phyloP scores from a whole-genome alignment of 139 green algal species.

The Coelastrella sp. region DNA sequence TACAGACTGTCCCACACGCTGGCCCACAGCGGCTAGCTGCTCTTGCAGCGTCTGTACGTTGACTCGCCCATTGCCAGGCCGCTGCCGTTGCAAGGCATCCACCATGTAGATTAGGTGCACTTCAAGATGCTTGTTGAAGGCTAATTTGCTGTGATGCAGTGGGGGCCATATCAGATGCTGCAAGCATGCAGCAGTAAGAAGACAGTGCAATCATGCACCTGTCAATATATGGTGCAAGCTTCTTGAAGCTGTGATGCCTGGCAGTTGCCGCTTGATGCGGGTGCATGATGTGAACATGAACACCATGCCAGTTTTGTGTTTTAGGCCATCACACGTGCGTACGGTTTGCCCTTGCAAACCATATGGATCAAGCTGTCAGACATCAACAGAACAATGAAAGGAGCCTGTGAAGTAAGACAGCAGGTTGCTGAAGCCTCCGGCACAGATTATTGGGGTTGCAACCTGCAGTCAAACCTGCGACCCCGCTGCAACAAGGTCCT shows the following conservation, averaged over 20 bases:
- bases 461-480: not conserved
- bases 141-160: slow-evolving; percentile 40
- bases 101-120: slow-evolving; percentile 55
- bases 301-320: too few relatives aligned
- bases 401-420: not conserved
- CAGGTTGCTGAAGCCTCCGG: not conserved
- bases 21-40: not conserved
- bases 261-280: too few relatives aligned
- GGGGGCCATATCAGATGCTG: slow-evolving; percentile 56
- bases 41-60: not conserved
- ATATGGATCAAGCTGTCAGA: too few relatives aligned
- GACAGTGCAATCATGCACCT: too few relatives aligned
- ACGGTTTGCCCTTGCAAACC: too few relatives aligned
- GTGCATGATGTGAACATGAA: too few relatives aligned
- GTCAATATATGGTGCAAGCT: too few relatives aligned
- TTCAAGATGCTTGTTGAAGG: not conserved
- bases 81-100: slow-evolving; percentile 20
- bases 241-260: too few relatives aligned
- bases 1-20: slow-evolving; percentile 14
- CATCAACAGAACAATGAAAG: too few relatives aligned
- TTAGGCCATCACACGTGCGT: too few relatives aligned
- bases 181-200: not conserved
- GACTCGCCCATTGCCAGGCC: slow-evolving; percentile 3
- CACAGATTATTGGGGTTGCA: not conserved
- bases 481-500: too few relatives aligned